Evolutionary conservation across 768 basidiomycete species (phyloP).

Genomic region (Dacryopinax primogenitus): DNA sequence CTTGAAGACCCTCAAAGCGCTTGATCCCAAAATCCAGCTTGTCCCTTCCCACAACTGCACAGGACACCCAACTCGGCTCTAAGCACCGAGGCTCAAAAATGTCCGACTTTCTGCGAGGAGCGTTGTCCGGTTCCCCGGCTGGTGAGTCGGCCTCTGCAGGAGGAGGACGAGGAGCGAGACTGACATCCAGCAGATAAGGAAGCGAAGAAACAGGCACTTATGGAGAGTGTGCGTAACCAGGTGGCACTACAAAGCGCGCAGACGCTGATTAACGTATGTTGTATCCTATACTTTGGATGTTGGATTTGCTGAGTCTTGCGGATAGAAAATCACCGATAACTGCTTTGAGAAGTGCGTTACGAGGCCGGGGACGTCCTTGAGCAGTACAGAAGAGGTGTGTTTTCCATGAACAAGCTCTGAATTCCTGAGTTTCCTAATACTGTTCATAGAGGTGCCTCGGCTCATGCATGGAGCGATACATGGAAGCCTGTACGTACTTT

Average conservation of each 20-base stretch:
- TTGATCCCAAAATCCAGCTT: too few species aligned
- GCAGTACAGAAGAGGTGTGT: not conserved
- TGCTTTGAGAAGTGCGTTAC: conserved; percentile 4
- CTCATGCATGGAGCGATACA: not conserved
- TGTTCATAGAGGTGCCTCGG: not conserved
- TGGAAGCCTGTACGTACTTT: conserved; percentile 3
- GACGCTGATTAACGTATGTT: not conserved
- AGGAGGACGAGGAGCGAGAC: not conserved
- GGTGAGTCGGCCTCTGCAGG: not conserved
- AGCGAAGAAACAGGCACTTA: not conserved
- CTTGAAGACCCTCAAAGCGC: too few species aligned
- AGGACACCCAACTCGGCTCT: not conserved
- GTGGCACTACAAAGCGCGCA: not conserved
- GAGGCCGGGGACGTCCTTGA: not conserved
- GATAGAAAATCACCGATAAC: conserved; percentile 3
- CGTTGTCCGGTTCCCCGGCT: not conserved
- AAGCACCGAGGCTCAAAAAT: not conserved
- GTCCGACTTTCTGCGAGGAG: not conserved
- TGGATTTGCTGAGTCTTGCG: not conserved
- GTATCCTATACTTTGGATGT: not conserved
- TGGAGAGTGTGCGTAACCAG: not conserved
- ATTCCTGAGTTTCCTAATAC: not conserved
- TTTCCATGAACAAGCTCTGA: not conserved
- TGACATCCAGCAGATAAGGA: not conserved
- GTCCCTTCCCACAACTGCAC: too few species aligned